phyloP scores from a whole-genome alignment of 768 basidiomycete genomes.

The Boletus coccyginus region DNA sequence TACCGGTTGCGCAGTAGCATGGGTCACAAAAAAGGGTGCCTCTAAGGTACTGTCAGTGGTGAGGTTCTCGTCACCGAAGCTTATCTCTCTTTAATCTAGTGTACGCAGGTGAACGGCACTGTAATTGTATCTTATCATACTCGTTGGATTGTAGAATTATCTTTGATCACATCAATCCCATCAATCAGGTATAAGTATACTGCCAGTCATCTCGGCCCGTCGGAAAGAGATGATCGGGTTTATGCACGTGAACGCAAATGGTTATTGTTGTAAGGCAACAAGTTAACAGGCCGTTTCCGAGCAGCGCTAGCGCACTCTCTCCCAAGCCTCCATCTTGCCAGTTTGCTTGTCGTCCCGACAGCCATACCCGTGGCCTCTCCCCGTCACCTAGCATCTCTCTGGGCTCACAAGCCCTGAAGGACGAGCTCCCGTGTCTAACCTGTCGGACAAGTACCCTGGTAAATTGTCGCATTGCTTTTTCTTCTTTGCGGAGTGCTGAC shows the following conservation, averaged over 20 bases:
- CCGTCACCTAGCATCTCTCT: background rate
- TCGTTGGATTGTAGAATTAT: background rate
- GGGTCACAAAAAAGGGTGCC: background rate
- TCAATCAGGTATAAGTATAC: background rate
- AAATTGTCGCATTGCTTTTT: background rate
- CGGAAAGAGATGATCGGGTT: background rate
- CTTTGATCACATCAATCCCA: background rate
- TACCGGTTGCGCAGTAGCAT: no score
- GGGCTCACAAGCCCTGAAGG: background rate
- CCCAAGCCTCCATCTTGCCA: background rate
- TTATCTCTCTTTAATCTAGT: background rate
- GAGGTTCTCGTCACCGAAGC: background rate
- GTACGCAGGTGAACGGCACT: background rate
- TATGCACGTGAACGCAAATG: conserved; percentile 17
- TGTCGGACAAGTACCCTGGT: background rate
- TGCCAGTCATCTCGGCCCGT: background rate
- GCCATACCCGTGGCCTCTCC: background rate
- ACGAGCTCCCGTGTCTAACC: background rate
- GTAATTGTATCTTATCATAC: background rate
- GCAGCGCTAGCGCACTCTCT: background rate
- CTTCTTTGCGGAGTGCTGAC: background rate
- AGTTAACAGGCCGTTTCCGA: background rate
- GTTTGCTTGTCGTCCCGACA: background rate
- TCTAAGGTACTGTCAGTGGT: no score
- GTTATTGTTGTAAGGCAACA: conserved; percentile 9